phyloP scores from a whole-genome alignment of 768 basidiomycete genomes.

The Coprinopsis cinerea region DNA sequence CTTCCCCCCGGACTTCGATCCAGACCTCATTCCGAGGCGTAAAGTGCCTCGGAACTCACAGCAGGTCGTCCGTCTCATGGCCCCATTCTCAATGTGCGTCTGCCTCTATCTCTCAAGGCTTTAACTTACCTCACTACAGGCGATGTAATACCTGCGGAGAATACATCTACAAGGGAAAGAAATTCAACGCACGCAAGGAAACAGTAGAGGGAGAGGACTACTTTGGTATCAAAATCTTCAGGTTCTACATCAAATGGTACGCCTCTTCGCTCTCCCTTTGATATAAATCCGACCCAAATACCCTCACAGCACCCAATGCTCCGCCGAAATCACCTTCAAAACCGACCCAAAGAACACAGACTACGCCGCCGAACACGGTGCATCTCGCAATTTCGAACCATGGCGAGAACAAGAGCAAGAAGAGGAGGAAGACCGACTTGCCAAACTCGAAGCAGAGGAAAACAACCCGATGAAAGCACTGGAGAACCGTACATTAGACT shows the following conservation, averaged over 20 bases:
- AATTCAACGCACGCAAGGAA: slow-evolving; percentile 98
- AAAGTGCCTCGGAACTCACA: slow-evolving; percentile 92
- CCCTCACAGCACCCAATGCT: slow-evolving; percentile 74
- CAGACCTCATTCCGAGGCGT: slow-evolving; percentile 88
- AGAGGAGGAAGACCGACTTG: slow-evolving; percentile 80
- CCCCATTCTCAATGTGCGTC: slow-evolving; percentile 92
- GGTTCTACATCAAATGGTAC: slow-evolving; percentile 89
- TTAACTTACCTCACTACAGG: slow-evolving; percentile 34
- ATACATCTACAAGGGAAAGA: slow-evolving; percentile 99
- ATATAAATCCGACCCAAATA: slow-evolving; percentile 10
- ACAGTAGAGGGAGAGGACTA: slow-evolving; percentile 97
- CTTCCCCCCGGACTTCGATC: slow-evolving; percentile 98
- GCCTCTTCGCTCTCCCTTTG: slow-evolving; percentile 20
- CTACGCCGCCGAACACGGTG: slow-evolving; percentile 91
- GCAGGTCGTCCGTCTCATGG: slow-evolving; percentile 98
- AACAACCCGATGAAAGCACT: slow-evolving; percentile 97
- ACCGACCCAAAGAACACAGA: slow-evolving; percentile 98
- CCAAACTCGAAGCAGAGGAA: slow-evolving; percentile 85
- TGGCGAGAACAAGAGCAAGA: slow-evolving; percentile 82
- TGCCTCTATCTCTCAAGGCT: slow-evolving; percentile 7
- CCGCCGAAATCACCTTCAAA: slow-evolving; percentile 98
- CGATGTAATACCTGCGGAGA: slow-evolving; percentile 95
- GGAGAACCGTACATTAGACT: slow-evolving; percentile 88
- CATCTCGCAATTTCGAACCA: slow-evolving; percentile 95
- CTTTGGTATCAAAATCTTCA: slow-evolving; percentile 95